Conservation (phyloP, 495 filamentous ascomycete species). For the Lentithecium fluviatile region DNA sequence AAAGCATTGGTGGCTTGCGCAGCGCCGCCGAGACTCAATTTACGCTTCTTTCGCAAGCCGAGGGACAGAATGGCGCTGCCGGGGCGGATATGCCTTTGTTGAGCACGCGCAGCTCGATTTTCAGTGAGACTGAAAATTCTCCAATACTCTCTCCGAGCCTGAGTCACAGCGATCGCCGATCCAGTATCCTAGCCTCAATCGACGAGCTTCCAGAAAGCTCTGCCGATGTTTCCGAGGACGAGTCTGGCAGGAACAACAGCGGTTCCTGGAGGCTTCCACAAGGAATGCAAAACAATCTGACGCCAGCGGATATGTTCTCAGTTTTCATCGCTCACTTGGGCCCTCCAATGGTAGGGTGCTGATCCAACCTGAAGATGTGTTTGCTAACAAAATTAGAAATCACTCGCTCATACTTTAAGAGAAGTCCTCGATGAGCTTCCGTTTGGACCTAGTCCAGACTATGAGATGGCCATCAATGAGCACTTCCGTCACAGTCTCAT, state of each 20-base stretch:
- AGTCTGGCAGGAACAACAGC: background rate
- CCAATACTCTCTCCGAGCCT: slow-evolving; percentile 5
- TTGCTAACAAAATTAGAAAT: slow-evolving; percentile 55
- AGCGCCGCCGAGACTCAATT: slow-evolving; percentile 91
- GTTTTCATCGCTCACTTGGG: slow-evolving; percentile 84
- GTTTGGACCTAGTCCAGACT: slow-evolving; percentile 64
- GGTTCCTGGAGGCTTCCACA: slow-evolving; percentile 23
- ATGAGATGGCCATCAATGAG: slow-evolving; percentile 69
- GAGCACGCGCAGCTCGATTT: slow-evolving; percentile 10
- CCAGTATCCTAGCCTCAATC: slow-evolving; percentile 27
- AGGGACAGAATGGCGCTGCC: slow-evolving; percentile 10
- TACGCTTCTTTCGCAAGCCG: slow-evolving; percentile 66
- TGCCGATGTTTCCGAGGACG: slow-evolving; percentile 20
- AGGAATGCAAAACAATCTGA: slow-evolving; percentile 34
- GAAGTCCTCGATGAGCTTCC: slow-evolving; percentile 86
- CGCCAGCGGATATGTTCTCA: slow-evolving; percentile 78
- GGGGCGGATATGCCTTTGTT: slow-evolving; percentile 16
- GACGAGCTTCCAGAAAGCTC: slow-evolving; percentile 29
- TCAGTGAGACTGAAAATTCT: too few species aligned
- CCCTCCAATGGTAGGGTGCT: slow-evolving; percentile 73
- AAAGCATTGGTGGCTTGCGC: slow-evolving; percentile 86
- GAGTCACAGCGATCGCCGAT: slow-evolving; percentile 8
- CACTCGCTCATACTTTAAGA: slow-evolving; percentile 82
- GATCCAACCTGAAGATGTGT: background rate
- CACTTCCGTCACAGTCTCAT: slow-evolving; percentile 74